Conservation (phyloP, 768 basidiomycete genomes). For the Pleurotus citrinopileatus region DNA sequence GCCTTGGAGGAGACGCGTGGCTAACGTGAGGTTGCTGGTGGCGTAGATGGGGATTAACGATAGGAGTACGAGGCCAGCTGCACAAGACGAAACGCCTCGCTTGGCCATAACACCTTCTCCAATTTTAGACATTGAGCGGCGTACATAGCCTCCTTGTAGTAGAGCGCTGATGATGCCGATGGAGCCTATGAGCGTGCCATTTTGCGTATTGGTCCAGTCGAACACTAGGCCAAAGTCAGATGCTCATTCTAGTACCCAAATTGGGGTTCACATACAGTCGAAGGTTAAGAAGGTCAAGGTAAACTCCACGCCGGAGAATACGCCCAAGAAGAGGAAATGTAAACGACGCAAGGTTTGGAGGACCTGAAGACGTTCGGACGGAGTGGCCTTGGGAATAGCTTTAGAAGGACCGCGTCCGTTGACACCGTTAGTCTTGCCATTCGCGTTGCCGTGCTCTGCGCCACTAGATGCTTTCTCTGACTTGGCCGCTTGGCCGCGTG, state of each 20-base stretch:
- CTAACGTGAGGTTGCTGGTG: constrained; percentile 35
- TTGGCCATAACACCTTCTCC: constrained; percentile 85
- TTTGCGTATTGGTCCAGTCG: constrained; percentile 88
- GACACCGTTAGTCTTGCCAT: constrained; percentile 17
- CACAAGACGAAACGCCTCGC: constrained; percentile 74
- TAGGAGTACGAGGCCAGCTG: constrained; percentile 66
- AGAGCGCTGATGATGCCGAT: constrained; percentile 91
- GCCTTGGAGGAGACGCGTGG: constrained; percentile 54
- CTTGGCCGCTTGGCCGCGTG: constrained; percentile 48
- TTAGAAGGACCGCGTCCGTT: constrained; percentile 21
- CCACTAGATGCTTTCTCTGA: not conserved
- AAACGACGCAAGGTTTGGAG: constrained; percentile 61
- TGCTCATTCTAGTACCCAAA: not conserved
- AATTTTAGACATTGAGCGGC: constrained; percentile 68
- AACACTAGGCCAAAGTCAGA: constrained; percentile 51
- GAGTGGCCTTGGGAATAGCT: constrained; percentile 26
- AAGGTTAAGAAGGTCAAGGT: constrained; percentile 95
- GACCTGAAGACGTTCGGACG: constrained; percentile 49
- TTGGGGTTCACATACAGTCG: constrained; percentile 55
- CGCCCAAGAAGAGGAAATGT: constrained; percentile 82
- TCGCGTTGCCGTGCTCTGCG: constrained; percentile 15
- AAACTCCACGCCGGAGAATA: constrained; percentile 96
- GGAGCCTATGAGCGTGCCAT: constrained; percentile 78
- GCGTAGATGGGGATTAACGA: constrained; percentile 64
- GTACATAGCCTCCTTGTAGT: constrained; percentile 93